Evolutionary conservation across 306 rosid species (phyloP), one percentile per base, ranked within the genome.

Genomic region (Senna siamea): DNA sequence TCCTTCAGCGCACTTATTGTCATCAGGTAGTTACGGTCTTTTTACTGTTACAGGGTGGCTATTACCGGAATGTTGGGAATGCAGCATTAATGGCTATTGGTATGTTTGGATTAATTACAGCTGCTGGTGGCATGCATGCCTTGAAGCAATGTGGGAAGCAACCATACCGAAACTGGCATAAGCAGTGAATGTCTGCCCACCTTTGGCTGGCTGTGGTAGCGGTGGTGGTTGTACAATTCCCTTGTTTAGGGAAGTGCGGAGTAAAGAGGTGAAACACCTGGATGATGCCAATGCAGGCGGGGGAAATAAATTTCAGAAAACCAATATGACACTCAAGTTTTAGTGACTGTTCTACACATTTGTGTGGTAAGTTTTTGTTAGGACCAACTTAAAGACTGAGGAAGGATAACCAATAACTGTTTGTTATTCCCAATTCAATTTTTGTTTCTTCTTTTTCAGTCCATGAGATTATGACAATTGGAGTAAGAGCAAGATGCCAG

Each of bases 91-190:
- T 89, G 63, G 83, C 79, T 15, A 73, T 86, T 76, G 81, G 85
- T 69, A 88, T 87, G 22, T 38, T 89, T 57, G 81, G 89, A 47
- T 51, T 89, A 56, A 77, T 89, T 66, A 55, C 83, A 35, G 81
- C 91, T 19, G 88, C 89, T 26, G 82, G 75, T 58, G 58, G 84
- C 74, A 81, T 89, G 87, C 81, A 87, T 71, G 73, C 85, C 69
- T 73, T 89, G 84, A 89, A 87, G 69, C 84, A 86, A 12, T 79
- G 71, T 79, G 89, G 94, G 46, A 89, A 89, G 81, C 91, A 89
- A 72, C 91, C 94, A 1, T 85, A 87, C 77, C 89, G 85, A 19
- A 85, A 72, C 46, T 79, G 88, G 86, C 85, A 68, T 55, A 87
- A 89, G 62, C 57, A 74, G 54, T 87, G 82, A 93, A 60, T 65